Base-by-base conservation (phyloP, 2,329 filamentous ascomycete genomes). In the Paracamarosporium sp. region DNA sequence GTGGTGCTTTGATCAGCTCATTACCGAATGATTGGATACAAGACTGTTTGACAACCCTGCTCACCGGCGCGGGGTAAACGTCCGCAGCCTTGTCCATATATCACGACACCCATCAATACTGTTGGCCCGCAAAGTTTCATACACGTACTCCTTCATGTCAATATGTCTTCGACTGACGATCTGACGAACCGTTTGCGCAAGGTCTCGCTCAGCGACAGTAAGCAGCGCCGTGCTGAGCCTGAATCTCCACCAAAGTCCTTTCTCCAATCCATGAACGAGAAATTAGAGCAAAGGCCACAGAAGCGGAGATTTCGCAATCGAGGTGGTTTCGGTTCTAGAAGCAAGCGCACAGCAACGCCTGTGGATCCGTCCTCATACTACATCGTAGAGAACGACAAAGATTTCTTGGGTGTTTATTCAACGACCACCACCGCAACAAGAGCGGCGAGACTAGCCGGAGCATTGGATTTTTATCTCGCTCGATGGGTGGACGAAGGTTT, bases 51-150 rank as follows among this genome's bases (percentile, higher is more conserved):
- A n/a, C n/a, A n/a, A n/a, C n/a, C n/a, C n/a, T n/a, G 30, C 30
- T 31, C 30, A 31, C 30, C 30, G 13, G 30, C 30, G 30, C 30
- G 30, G 30, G 30, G 30, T 31, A 31, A 31, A 31, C 6, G 30
- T 6, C 13, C 30, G 6, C 33, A 35, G 11, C 38, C 8, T 41
- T 22, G 38, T 35, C 15, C 11, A 22, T 2, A 11, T 15, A 54
- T 63, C 64, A 24, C 27, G 40, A 13, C 57, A 64, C 33, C 55
- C 50, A 12, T 57, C 38, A 41, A 20, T 17, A 41, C 38, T 25
- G 25, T 3, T 38, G 7, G 4, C 35, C 11, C 3, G 9, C 36
- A 9, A 40, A 22, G 15, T 15, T 43, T 43, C 5, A 11, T 13
- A 5, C 20, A 22, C 13, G 20, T 15, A 25, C 22, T 3, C 22